Conservation (phyloP, 768 basidiomycete genomes). For the Pisolithus marmoratus region DNA sequence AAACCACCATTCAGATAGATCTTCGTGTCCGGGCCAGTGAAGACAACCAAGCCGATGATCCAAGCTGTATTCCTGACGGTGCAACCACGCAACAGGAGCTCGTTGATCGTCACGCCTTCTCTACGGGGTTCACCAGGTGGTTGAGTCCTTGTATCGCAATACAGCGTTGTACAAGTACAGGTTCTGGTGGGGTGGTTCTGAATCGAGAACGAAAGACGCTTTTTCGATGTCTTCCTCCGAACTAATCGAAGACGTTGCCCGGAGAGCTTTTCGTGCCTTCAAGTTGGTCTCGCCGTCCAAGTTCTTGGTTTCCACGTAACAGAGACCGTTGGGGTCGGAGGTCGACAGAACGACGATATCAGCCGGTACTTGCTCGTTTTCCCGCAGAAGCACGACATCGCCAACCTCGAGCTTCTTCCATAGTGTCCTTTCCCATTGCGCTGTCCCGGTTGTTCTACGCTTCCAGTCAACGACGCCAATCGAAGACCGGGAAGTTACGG, state of each 20-base stretch:
- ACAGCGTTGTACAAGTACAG: conserved; percentile 88
- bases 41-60: conserved; percentile 91
- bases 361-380: conserved; percentile 95
- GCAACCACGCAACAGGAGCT: conserved; percentile 88
- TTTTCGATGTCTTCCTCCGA: conserved; percentile 91
- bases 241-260: conserved; percentile 65
- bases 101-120: conserved; percentile 83
- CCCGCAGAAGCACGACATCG: conserved; percentile 85
- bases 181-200: conserved; percentile 91
- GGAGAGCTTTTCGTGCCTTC: conserved; percentile 76
- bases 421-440: conserved; percentile 89
- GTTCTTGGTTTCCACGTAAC: conserved; percentile 98
- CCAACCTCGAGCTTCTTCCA: conserved; percentile 99
- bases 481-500: conserved; percentile 48
- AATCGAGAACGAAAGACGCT: conserved; percentile 82
- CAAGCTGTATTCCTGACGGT: conserved; percentile 85
- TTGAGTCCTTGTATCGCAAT: conserved; percentile 61
- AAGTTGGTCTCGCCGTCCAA: conserved; percentile 97
- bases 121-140: conserved; percentile 47
- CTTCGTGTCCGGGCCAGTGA: conserved; percentile 90
- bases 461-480: conserved; percentile 80
- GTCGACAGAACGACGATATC: conserved; percentile 92
- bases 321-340: conserved; percentile 85
- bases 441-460: conserved; percentile 59
- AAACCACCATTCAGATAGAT: conserved; percentile 90